phyloP scores from a whole-genome alignment of 2,329 filamentous ascomycete species.

The Colletotrichum spinosum region DNA sequence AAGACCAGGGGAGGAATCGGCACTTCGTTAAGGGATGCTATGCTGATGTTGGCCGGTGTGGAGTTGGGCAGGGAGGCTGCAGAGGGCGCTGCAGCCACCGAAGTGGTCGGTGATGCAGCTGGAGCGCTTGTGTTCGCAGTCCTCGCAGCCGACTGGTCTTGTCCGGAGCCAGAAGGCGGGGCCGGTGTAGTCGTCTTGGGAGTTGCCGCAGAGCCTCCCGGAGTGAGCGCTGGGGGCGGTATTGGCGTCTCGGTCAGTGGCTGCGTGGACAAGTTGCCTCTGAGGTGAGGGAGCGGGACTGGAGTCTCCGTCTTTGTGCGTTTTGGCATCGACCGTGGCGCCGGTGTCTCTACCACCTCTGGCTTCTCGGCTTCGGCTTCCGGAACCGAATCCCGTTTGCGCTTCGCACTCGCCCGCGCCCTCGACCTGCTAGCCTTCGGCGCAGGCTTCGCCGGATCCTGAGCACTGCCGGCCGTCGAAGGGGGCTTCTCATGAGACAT shows the following conservation, averaged over 20 bases:
- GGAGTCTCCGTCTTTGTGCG: constrained; percentile 69
- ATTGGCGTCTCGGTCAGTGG: constrained; percentile 34
- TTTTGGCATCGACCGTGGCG: constrained; percentile 57
- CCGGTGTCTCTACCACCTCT: constrained; percentile 42
- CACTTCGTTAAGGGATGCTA: constrained; percentile 53
- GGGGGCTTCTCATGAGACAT: constrained; percentile 48
- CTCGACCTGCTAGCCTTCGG: constrained; percentile 44
- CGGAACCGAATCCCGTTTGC: constrained; percentile 56
- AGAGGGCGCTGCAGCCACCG: constrained; percentile 9
- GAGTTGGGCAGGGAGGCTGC: constrained; percentile 41
- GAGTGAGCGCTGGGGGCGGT: constrained; percentile 47
- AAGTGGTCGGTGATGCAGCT: constrained; percentile 32
- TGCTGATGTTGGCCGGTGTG: constrained; percentile 50
- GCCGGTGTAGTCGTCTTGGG: constrained; percentile 49
- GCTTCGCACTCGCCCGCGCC: constrained; percentile 50
- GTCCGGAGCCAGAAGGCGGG: constrained; percentile 40
- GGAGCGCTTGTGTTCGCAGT: constrained; percentile 28
- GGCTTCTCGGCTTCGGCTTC: constrained; percentile 46
- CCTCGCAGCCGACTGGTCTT: constrained; percentile 29
- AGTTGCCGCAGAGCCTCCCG: constrained; percentile 38
- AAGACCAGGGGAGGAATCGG: constrained; percentile 52
- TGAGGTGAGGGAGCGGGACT: constrained; percentile 59
- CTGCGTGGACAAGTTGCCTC: constrained; percentile 42
- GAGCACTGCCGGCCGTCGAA: constrained; percentile 40
- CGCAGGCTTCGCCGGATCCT: constrained; percentile 46